Evolutionary conservation across 805 yeast genomes (phyloP), one percentile per base, ranked within the genome.

Genomic region (Cyberlindnera maritima): DNA sequence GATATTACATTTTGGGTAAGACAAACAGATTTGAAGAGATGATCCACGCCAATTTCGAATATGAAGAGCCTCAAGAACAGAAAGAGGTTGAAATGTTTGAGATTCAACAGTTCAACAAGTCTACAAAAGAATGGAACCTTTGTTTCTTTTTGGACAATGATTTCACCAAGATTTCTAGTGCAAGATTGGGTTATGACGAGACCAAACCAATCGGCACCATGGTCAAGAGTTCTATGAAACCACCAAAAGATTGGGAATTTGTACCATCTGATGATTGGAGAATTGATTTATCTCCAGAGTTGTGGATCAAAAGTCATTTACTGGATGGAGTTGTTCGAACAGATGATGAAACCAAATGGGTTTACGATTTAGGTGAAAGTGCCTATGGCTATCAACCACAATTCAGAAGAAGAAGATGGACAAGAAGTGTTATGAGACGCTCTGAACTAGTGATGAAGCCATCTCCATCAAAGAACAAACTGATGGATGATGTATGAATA

Each of bases 321-420:
- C 65, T 84, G 13, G 28, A 31, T 4, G 83, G 77, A 47, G 64
- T 79, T 38, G 80, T 84, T 14, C 73, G 71, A 18, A 71, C 86
- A 18, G 95, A 88, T 65, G 69, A 77, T 25, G 90, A 81, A 46
- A 86, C 85, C 35, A 88, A 88, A 63, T 88, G 96, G 96, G 92
- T 87, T 17, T 88, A 88, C 62, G 96, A 88, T 62, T 60, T 64
- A 55, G 56, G 46, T 18, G 62, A 39, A 3, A 41, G 39, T 11
- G 47, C 40, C 3, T 57, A 64, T 41, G 60, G 58, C 17, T 68
- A 63, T 34, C 58, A 65, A 33, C 66, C 65, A 4, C 55, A 65
- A 36, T 76, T 70, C 58, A 70, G 91, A 54, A 71, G 92, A 59
- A 71, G 92, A 58, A 72, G 89, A 62, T 85, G 91, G 91, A 66